Evolutionary conservation across 2,329 filamentous ascomycete species (phyloP), one percentile per base, ranked within the genome.

Genomic region (Fusarium sp.): DNA sequence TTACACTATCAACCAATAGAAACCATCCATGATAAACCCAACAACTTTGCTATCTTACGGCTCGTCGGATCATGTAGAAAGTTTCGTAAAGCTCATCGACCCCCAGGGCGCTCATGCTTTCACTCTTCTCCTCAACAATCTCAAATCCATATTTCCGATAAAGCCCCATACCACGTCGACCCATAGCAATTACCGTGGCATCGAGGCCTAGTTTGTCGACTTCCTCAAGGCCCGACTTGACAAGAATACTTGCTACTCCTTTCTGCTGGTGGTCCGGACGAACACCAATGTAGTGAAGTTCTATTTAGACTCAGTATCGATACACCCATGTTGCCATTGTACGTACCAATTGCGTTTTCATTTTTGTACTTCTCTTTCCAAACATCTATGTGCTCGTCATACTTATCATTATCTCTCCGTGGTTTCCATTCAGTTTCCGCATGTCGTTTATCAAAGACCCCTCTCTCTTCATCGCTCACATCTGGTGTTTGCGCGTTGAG

Each of bases 231-330:
- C 73, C 71, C 14, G 73, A 71, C 10, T 47, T 39, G 0, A 75
- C 43, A 9, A 74, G 71, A 57, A 72, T 55, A 7, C 67, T 67
- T 3, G 58, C 72, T 13, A 74, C 46, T 11, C 72, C 71, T 19
- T 44, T 54, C 4, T 62, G 47, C 5, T 70, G 70, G 13, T 75
- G 71, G 20, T 70, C 56, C 3, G 70, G 69, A 15, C 59, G 67
- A 26, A 71, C 65, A 15, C 56, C 67, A 7, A 75, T 54, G 37
- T 74, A 74, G 26, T 74, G 70, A 3, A 74, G 58, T 43, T 59
- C 73, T 68, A 19, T 6, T 0, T 2, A 10, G 10, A 2, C 4
- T 70, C 10, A 71, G 54, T 44, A 4, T 52, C 3, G 17, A 20
- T 1, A 7, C 6, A 9, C 4, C n/a, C 3, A 4, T 5, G 5